Base-by-base conservation (phyloP, 306 rosid genomes). In the Cicer judaicum region DNA sequence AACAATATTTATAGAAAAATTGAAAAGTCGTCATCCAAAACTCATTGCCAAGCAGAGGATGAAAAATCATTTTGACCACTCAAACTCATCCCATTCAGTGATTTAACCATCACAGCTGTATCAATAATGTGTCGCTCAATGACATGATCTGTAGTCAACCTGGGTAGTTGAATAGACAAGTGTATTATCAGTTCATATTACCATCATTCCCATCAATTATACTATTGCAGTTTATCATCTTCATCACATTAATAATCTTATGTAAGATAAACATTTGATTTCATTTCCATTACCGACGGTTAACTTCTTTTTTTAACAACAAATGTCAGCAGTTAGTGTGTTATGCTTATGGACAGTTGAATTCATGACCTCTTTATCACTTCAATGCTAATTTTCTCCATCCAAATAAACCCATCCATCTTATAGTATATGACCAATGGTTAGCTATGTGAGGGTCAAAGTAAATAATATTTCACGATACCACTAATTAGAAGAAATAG, bases 11-110 rank as follows among this genome's bases (percentile, higher is more conserved):
- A 36, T 14, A 2, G 40, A 6, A 43, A 59, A 82, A 57, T 40
- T 38, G n/a, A 24, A 48, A 57, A 49, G 43, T 52, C 49, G 11
- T 64, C 52, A 73, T 18, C 12, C 9, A 40, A 49, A 41, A 41
- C 48, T 29, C 21, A 5, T 11, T 44, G 46, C 44, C 21, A 53
- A 54, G 74, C 19, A 34, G 67, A 63, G 16, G 57, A 39, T 40
- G 98, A 84, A 93, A 89, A 24, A 97, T 97, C 56, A 79, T 77
- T 87, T 87, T 42, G 98, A 93, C 98, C 97, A 91, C 81, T 91
- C 97, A 77, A 91, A 87, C 56, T 91, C 91, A 69, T 89, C 98
- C 97, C 98, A 91, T 75, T 93, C 97, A 29, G 92, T 86, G 75
- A 96, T 89, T 81, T 80, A 89, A 54, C 96, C 98, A 84, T 93